Evolutionary conservation across 2,329 filamentous ascomycete species (phyloP).

Genomic region (Colletotrichum musae): DNA sequence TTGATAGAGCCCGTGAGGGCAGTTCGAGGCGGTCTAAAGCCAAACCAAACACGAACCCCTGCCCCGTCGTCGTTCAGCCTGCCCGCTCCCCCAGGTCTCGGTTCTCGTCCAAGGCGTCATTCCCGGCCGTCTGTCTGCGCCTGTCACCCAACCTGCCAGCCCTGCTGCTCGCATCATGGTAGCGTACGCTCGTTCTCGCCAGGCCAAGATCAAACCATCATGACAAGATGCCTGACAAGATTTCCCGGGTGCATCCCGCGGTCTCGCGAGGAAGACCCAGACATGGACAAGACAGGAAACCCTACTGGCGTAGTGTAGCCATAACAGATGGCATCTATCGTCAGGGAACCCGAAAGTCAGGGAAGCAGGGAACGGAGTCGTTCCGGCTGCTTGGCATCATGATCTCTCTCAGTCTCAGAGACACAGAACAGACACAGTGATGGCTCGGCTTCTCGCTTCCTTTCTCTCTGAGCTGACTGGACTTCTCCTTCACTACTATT

Average conservation of each 20-base stretch:
- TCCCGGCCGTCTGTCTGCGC: conserved; percentile 20
- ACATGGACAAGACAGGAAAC: conserved; percentile 7
- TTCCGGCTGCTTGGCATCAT: conserved; percentile 33
- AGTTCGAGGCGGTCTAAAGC: conserved; percentile 39
- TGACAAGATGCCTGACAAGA: conserved; percentile 18
- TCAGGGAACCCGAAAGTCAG: conserved; percentile 16
- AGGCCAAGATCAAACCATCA: conserved; percentile 23
- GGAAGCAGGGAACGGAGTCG: conserved; percentile 29
- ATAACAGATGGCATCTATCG: conserved; percentile 1
- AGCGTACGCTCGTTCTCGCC: conserved; percentile 7
- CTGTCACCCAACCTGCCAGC: conserved; percentile 10
- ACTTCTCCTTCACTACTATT: not conserved
- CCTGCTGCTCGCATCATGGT: conserved; percentile 1
- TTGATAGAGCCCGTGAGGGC: conserved; percentile 36
- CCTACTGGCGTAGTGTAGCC: not conserved
- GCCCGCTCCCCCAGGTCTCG: conserved; percentile 17
- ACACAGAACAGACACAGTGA: not conserved
- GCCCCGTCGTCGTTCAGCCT: conserved; percentile 20
- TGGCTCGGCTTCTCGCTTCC: not conserved
- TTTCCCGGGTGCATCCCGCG: not conserved
- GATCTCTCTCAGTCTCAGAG: conserved; percentile 15
- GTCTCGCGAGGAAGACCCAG: conserved; percentile 9
- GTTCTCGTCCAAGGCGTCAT: conserved; percentile 32
- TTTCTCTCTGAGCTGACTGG: conserved; percentile 32
- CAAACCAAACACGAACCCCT: conserved; percentile 38